A percentile compares a stretch with the other conserved stretches of the same genome.
phyloP scores from a whole-genome alignment of 2,329 filamentous ascomycete species.

The Epichloe festucae region DNA sequence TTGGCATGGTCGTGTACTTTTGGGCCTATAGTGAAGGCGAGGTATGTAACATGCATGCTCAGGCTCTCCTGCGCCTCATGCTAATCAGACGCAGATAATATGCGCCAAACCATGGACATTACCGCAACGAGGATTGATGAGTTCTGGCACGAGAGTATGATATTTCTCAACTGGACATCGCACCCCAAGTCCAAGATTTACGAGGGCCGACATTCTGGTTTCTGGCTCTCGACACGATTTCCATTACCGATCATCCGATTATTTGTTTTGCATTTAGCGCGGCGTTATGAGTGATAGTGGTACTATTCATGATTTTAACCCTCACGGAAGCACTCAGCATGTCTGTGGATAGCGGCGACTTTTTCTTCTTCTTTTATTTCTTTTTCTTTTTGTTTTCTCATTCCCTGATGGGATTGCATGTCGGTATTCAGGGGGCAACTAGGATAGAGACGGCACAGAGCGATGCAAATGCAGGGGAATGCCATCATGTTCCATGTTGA shows the following conservation, averaged over 20 bases:
- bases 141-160: conserved; percentile 8
- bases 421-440: not conserved
- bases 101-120: conserved; percentile 59
- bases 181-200: not conserved
- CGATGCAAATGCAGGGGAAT: not conserved
- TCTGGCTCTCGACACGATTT: not conserved
- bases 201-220: not conserved
- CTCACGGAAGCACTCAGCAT: not conserved
- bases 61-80: conserved; percentile 4
- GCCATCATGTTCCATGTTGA: too few species aligned
- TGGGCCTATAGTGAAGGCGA: conserved; percentile 97
- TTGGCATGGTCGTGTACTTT: conserved; percentile 80
- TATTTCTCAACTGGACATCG: not conserved
- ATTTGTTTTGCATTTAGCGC: conserved; percentile 3
- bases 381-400: too few species aligned
- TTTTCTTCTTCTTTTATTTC: not conserved
- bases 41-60: conserved; percentile 42
- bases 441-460: not conserved
- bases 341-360: too few species aligned
- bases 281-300: conserved; percentile 4
- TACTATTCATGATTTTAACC: not conserved
- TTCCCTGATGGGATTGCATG: too few species aligned
- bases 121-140: conserved; percentile 36
- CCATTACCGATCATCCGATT: not conserved
- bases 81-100: conserved; percentile 38